Base-by-base conservation (phyloP, 441 rosid genomes). In the Eruca vesicaria region DNA sequence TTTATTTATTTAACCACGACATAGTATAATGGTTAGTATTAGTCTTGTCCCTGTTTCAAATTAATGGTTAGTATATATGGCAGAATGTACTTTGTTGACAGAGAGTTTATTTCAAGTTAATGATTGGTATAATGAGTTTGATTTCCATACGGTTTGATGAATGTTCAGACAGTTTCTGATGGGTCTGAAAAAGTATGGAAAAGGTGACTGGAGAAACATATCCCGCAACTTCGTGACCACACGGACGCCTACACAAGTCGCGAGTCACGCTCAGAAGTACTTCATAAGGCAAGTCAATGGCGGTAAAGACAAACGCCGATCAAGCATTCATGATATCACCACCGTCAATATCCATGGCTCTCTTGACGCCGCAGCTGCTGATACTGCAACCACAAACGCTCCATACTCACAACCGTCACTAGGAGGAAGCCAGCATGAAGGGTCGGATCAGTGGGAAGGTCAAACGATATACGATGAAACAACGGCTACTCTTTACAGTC, bases 151-250 rank as follows among this genome's bases (percentile, higher is more conserved):
- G 71, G 63, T 53, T 31, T 18, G 28, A 66, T 77, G 69, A 50
- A 63, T 72, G 43, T 59, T 82, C 91, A 94, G 97, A 82, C 97
- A 87, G 71, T 94, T 94, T 78, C 82, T 94, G 62, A 75, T 88
- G 92, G 98, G 98, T 36, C 83, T 94, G 18, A 88, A 92, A 77
- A 94, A 89, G 80, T 89, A 90, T 79, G 98, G 98, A 14, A 94
- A 94, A 85, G 98, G 98, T 16, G 98, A 94, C 78, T 94, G 98
- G 98, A 88, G 98, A 75, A 92, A 90, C 58, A 94, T 94, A 73
- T 90, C 98, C 1, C 87, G 98, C 55, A 82, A 90, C 66, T 92
- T 87, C 20, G 98, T 94, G 82, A 90, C 88, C 0, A 84, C 89
- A 16, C 69, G 97, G 41, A 94, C 98, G 9, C 97, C 98, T 1